Evolutionary conservation across 148 eudicot species (phyloP).

Genomic region (Fagopyrum homotropicum): DNA sequence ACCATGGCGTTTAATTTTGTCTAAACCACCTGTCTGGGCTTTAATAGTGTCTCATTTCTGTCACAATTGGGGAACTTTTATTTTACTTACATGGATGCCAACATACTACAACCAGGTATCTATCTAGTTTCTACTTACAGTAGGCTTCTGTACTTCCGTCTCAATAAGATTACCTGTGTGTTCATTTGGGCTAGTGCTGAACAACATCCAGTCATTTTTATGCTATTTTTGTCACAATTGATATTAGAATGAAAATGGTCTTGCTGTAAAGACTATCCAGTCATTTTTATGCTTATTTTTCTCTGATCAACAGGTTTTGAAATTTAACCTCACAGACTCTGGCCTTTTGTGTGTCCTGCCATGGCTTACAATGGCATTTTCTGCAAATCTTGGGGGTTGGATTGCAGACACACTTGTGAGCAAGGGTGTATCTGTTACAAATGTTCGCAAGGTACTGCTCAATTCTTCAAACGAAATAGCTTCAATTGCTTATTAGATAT

Average conservation of each 20-base stretch:
- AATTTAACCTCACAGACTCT: conserved; percentile 78
- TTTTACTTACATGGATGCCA: conserved; percentile 98
- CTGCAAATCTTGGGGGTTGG: conserved; percentile 95
- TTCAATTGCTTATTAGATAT: not conserved
- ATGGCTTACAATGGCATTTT: conserved; percentile 96
- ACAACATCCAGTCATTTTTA: no score
- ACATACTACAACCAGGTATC: conserved; percentile 89
- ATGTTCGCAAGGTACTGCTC: conserved; percentile 71
- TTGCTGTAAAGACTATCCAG: not conserved
- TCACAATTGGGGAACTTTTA: conserved; percentile 99
- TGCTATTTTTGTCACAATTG: no score
- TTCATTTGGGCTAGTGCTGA: not conserved
- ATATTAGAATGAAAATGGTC: not conserved
- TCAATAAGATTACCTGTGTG: not conserved
- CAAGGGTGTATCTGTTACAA: conserved; percentile 76
- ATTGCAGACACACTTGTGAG: conserved; percentile 90
- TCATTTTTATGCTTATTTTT: not conserved
- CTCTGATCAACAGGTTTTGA: conserved; percentile 56
- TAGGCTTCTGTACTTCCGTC: not conserved
- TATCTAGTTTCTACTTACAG: not conserved
- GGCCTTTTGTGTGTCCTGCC: conserved; percentile 78
- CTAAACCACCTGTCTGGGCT: conserved; percentile 95
- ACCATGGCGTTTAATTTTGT: conserved; percentile 80
- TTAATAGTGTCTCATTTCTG: conserved; percentile 89
- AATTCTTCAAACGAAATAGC: not conserved